A percentile compares a stretch with the other conserved stretches of the same genome.
Conservation (phyloP, 768 basidiomycete species). For the Mycena latifolia region DNA sequence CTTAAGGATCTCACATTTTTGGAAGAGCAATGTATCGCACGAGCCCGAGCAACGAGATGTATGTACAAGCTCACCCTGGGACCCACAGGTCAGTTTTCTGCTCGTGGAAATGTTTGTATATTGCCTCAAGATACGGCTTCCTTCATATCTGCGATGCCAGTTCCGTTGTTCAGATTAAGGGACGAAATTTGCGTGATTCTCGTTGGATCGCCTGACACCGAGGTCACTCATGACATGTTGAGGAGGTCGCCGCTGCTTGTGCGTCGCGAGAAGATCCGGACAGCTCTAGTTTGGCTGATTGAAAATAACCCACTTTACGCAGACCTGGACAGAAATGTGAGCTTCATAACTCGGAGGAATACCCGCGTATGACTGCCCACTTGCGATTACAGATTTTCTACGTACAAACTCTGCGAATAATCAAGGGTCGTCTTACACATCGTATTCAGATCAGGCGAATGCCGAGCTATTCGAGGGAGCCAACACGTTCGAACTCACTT, state of each 20-base stretch:
- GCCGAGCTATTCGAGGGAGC: conserved; percentile 21
- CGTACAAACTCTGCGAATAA: conserved; percentile 24
- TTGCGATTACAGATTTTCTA: conserved; percentile 19
- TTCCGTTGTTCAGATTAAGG: conserved; percentile 23
- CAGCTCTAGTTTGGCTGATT: conserved; percentile 6
- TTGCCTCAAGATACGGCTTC: conserved; percentile 35
- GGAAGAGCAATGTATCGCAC: conserved; percentile 37
- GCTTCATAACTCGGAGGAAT: conserved; percentile 14
- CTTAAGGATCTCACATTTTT: conserved; percentile 32
- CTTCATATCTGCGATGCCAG: conserved; percentile 26
- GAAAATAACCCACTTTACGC: conserved; percentile 21
- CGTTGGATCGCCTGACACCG: conserved; percentile 35
- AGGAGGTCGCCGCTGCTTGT: conserved; percentile 33
- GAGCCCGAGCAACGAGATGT: conserved; percentile 20
- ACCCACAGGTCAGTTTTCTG: conserved; percentile 36
- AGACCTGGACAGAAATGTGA: conserved; percentile 25
- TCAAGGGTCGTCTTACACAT: conserved; percentile 30
- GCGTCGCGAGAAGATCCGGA: conserved; percentile 14
- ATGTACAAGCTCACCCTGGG: conserved; percentile 34
- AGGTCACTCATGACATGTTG: conserved; percentile 30
- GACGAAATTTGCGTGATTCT: conserved; percentile 40
- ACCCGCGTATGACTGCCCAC: conserved; percentile 32
- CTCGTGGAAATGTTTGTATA: conserved; percentile 39
- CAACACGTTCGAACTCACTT: conserved; percentile 13
- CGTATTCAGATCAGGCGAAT: conserved; percentile 35